Conservation (phyloP, 2,329 filamentous ascomycete genomes). For the Ophidiomyces ophidiicola region DNA sequence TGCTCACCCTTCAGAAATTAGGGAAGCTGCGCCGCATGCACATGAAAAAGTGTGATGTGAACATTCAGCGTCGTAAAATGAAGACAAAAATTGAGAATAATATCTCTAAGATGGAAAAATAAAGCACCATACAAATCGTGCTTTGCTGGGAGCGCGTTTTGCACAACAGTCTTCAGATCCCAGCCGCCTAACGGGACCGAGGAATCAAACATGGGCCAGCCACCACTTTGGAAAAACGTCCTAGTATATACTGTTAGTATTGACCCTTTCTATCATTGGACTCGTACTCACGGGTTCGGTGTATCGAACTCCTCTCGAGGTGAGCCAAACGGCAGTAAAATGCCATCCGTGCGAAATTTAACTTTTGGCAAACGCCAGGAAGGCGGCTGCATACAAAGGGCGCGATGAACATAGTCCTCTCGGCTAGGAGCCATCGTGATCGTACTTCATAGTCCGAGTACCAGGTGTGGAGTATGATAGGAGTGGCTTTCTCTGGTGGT, state of each 20-base stretch:
- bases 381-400: conserved; percentile 19
- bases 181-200: conserved; percentile 31
- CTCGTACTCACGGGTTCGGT: conserved; percentile 33
- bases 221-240: conserved; percentile 24
- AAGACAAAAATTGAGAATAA: conserved; percentile 23
- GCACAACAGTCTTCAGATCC: conserved; percentile 21
- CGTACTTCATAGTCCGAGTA: conserved; percentile 31
- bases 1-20: conserved; percentile 7
- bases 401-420: conserved; percentile 26
- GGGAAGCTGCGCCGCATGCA: conserved; percentile 21
- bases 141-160: conserved; percentile 18
- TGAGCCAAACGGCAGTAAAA: conserved; percentile 32
- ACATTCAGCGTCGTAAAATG: conserved; percentile 18
- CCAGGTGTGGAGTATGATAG: conserved; percentile 36
- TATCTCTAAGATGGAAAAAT: conserved; percentile 24
- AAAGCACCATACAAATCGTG: conserved; percentile 33
- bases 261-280: no score
- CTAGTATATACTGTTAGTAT: no score
- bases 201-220: conserved; percentile 31
- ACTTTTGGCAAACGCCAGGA: conserved; percentile 20
- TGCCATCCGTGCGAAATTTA: conserved; percentile 29
- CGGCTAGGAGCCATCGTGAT: conserved; percentile 22
- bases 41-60: conserved; percentile 22
- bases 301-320: conserved; percentile 23
- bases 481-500: conserved; percentile 17